Conservation (phyloP, 169 alveolate species). For the Perkinsus marinus region DNA sequence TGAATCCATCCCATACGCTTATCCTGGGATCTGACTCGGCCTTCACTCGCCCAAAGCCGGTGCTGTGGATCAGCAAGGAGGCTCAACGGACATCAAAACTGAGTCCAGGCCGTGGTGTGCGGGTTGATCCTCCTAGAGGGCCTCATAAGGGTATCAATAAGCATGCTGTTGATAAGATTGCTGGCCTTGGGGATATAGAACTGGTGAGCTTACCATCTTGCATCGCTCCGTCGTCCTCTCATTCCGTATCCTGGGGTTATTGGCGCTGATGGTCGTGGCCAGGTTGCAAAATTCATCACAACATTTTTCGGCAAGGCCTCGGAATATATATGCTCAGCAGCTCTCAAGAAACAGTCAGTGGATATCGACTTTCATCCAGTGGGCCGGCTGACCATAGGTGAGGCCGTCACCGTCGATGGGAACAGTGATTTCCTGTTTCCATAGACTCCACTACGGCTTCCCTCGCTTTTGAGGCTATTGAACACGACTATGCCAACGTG, state of each 20-base stretch:
- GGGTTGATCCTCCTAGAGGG: neutral
- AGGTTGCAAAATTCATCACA: neutral
- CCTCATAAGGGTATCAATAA: neutral
- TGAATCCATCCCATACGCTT: neutral
- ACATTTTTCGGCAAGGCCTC: neutral
- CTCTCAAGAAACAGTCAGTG: neutral
- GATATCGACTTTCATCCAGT: neutral
- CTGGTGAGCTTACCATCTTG: no score
- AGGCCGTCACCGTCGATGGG: neutral
- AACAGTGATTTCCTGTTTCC: neutral
- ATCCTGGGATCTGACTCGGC: neutral
- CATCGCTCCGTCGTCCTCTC: no score
- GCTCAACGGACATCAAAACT: neutral
- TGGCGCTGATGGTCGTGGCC: neutral
- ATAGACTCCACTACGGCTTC: neutral
- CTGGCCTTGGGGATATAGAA: neutral
- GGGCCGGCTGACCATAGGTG: neutral
- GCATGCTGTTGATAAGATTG: neutral
- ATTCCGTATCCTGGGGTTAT: no score
- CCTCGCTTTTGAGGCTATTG: neutral
- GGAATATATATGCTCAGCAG: neutral
- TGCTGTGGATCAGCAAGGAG: neutral
- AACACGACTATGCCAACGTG: neutral
- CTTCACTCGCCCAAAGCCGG: neutral
- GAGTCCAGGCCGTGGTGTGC: neutral